Percentiles rank a stretch among this genome's conserved stretches.
Evolutionary conservation across 2,329 filamentous ascomycete genomes (phyloP).

Genomic region (Penicillium capsulatum): DNA sequence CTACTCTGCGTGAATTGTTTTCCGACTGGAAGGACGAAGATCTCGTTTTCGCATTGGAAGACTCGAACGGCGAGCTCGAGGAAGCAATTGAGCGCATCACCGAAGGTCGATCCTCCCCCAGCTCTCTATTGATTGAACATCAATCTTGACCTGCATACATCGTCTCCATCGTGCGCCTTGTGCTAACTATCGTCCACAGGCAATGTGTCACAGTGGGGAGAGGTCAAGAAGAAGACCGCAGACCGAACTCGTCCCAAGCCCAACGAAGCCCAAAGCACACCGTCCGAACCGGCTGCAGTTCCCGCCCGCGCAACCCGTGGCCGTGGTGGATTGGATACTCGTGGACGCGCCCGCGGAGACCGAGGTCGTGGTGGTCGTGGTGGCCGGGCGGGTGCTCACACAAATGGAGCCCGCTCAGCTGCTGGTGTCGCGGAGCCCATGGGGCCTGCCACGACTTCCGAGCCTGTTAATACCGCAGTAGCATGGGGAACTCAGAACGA

Average conservation of each 20-base stretch:
- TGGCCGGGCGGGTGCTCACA: conserved; percentile 40
- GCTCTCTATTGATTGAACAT: conserved; percentile 2
- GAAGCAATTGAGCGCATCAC: conserved; percentile 50
- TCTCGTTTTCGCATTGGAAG: conserved; percentile 85
- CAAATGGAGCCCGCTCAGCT: conserved; percentile 41
- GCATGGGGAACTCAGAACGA: conserved; percentile 22
- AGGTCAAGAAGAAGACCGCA: conserved; percentile 50
- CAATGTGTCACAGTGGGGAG: conserved; percentile 51
- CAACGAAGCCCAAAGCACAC: conserved; percentile 40
- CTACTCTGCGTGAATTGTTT: conserved; percentile 86
- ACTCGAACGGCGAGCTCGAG: conserved; percentile 54
- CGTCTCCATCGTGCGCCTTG: neutral
- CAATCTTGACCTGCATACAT: conserved; percentile 1
- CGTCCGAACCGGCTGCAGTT: conserved; percentile 33
- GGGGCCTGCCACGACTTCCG: conserved; percentile 12
- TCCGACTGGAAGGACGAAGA: conserved; percentile 94
- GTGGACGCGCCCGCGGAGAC: conserved; percentile 47
- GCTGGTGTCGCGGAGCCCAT: conserved; percentile 22
- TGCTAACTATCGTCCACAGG: conserved; percentile 32
- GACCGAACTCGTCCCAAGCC: conserved; percentile 45
- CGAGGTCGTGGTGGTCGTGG: conserved; percentile 47
- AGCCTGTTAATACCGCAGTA: conserved; percentile 14
- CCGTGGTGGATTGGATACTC: conserved; percentile 45
- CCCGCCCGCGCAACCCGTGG: conserved; percentile 43
- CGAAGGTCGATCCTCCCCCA: conserved; percentile 38